Evolutionary conservation across 805 yeast genomes (phyloP), one percentile per base, ranked within the genome.

Genomic region (Scheffersomyces amazonensis): DNA sequence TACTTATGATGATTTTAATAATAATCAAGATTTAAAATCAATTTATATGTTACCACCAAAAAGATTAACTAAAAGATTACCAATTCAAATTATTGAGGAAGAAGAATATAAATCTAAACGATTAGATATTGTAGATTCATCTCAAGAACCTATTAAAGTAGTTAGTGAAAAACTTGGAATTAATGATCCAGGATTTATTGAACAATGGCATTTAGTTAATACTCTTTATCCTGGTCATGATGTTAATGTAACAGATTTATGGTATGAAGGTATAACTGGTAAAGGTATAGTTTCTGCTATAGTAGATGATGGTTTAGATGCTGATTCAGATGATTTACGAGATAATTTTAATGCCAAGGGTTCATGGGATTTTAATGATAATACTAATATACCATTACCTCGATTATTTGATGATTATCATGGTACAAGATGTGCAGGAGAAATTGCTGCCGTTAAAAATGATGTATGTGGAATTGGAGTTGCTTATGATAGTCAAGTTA

Each of bases 361-460:
- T 3, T 88, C 96, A 6, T 93, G 91, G 87, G 99, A 93, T 64
- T 93, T 78, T 61, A 93, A 93, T 57, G 85, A 80, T 50, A 81
- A 86, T 51, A 73, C 72, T 0, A 72, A 78, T 16, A 65, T 81
- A 33, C 99, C 99, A 2, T 79, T 76, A 50, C 99, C 99, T 9
- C 69, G 81, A 39, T 70, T 91, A 20, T 60, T 50, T 7, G 95
- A 86, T 58, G 99, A 93, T 58, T 81, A 81, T 50, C 99, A 93
- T 59, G 99, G 99, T 5, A 93, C 99, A 0, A 70, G 99, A 47
- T 93, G 99, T 67, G 98, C 99, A 2, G 98, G 96, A 27, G 99
- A 93, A 61, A 85, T 93, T 40, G 97, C 96, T 0, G 88, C 87
- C 3, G 93, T 83, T 2, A 89, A 79, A 36, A 91, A 93, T 58